phyloP scores from a whole-genome alignment of 179 eudicot genomes.

The Amaranthus tricolor region DNA sequence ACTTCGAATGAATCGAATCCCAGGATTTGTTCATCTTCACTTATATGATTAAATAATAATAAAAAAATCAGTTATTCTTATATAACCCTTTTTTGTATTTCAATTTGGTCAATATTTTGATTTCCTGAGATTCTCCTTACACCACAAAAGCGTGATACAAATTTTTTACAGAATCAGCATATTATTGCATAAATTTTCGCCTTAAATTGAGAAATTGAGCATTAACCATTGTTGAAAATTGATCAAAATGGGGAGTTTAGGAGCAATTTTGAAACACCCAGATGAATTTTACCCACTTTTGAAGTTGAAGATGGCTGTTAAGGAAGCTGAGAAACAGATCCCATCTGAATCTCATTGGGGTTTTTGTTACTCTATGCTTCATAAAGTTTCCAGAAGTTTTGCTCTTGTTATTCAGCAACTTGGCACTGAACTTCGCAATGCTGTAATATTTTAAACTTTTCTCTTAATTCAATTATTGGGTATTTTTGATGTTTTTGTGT shows the following conservation, averaged over 20 bases:
- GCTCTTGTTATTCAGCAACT: slow-evolving; percentile 94
- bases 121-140: background rate
- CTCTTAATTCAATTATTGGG: background rate
- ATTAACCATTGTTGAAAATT: background rate
- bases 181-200: background rate
- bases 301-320: slow-evolving; percentile 76
- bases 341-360: slow-evolving; percentile 86
- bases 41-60: background rate
- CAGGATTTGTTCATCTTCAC: background rate
- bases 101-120: background rate
- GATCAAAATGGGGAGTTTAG: slow-evolving; percentile 59
- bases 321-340: slow-evolving; percentile 80
- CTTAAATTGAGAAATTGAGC: slow-evolving; percentile 10
- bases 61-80: background rate
- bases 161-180: background rate
- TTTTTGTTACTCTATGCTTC: slow-evolving; percentile 90
- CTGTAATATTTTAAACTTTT: slow-evolving; percentile 41
- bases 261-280: slow-evolving; percentile 73
- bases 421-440: slow-evolving; percentile 76
- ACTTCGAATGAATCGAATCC: background rate
- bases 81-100: background rate
- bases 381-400: slow-evolving; percentile 86
- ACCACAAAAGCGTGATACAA: background rate
- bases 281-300: slow-evolving; percentile 77
- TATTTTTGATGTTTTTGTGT: too few relatives aligned